Percentiles rank a stretch among this genome's conserved stretches.
phyloP scores from a whole-genome alignment of 139 green algal species.

The Edaphochlamys debaryana region DNA sequence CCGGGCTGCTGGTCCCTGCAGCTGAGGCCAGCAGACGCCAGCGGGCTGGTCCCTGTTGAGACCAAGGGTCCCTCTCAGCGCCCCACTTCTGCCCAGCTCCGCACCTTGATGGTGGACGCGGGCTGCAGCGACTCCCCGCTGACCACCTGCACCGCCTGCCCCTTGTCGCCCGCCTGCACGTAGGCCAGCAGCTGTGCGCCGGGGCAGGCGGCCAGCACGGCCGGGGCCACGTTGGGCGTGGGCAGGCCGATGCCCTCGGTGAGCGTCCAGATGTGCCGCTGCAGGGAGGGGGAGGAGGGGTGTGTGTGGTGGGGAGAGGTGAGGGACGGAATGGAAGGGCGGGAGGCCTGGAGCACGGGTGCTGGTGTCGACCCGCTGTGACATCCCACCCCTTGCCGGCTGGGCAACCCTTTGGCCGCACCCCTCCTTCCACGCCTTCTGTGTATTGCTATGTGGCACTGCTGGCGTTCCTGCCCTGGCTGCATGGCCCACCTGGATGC shows the following conservation, averaged over 20 bases:
- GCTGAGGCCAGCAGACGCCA: too few relatives aligned
- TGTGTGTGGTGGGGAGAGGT: neutral
- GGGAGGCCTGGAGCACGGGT: neutral
- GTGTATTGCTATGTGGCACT: too few relatives aligned
- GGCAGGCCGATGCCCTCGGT: conserved; percentile 2
- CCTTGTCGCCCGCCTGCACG: conserved; percentile 23
- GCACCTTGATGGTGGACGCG: conserved; percentile 38
- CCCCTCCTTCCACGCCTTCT: too few relatives aligned
- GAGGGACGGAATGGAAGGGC: too few relatives aligned
- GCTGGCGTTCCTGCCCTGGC: neutral
- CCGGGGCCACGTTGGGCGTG: neutral
- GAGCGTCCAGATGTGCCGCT: conserved; percentile 33
- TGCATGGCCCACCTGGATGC: conserved; percentile 18
- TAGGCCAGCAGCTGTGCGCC: conserved; percentile 35
- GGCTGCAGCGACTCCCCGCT: conserved; percentile 13
- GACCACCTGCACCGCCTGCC: conserved; percentile 30
- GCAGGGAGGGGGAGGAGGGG: neutral
- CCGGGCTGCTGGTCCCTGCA: too few relatives aligned
- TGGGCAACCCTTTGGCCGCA: too few relatives aligned
- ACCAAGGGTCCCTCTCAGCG: too few relatives aligned
- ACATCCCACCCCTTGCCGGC: too few relatives aligned
- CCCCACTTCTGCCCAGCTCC: neutral
- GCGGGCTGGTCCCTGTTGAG: too few relatives aligned
- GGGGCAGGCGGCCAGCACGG: conserved; percentile 40
- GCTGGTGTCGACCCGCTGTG: neutral